These are phyloP conservation scores for Tricholoma flavovirens DNA, from an alignment of 768 basidiomycete species.

Conservation along the genomic window DNA sequence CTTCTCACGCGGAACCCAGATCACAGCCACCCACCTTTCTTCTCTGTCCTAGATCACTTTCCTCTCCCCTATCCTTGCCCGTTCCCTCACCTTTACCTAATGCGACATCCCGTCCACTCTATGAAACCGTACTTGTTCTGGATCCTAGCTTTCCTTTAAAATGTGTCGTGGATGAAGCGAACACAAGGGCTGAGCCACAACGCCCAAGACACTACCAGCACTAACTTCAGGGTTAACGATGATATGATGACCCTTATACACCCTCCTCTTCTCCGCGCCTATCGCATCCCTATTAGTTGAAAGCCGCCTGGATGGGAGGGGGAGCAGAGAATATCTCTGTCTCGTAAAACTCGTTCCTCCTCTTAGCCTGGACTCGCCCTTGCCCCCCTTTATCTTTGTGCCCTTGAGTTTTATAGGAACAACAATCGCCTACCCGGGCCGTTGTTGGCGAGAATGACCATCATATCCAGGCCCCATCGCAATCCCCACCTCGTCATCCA, in stretches of 20 bases:
- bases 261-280: slow-evolving; percentile 56
- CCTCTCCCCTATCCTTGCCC: slow-evolving; percentile 16
- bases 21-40: slow-evolving; percentile 79
- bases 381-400: too few relatives aligned
- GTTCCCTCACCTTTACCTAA: not conserved
- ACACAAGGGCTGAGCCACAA: slow-evolving; percentile 65
- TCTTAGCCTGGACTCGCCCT: slow-evolving; percentile 52
- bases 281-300: slow-evolving; percentile 32
- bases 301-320: slow-evolving; percentile 22
- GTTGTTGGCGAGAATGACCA: too few relatives aligned
- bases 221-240: slow-evolving; percentile 43
- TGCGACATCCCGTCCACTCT: not conserved
- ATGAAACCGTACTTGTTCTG: not conserved
- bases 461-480: too few relatives aligned
- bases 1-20: slow-evolving; percentile 88
- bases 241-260: slow-evolving; percentile 71
- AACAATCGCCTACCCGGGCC: too few relatives aligned
- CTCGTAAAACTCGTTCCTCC: slow-evolving; percentile 7
- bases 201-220: not conserved
- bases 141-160: slow-evolving; percentile 21
- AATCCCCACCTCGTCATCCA: too few relatives aligned
- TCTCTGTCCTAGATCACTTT: slow-evolving; percentile 29
- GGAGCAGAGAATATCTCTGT: slow-evolving; percentile 15
- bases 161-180: slow-evolving; percentile 70
- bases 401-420: too few relatives aligned